Base-by-base conservation (phyloP, 1,139 yeast species). In the Diutina rugosa region DNA sequence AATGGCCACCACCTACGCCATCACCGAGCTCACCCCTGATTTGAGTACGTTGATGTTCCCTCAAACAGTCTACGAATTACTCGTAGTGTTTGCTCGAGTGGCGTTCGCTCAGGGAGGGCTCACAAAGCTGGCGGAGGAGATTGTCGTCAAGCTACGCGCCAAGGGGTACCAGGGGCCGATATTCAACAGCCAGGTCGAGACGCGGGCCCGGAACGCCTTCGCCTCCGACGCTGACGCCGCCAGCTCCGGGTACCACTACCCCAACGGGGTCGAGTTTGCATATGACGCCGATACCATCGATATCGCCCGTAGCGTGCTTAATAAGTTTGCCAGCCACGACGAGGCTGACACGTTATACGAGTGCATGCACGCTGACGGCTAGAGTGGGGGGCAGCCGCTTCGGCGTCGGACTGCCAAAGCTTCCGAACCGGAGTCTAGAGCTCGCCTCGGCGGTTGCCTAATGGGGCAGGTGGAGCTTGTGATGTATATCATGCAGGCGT, bases 261-360 rank as follows among this genome's bases (percentile, higher is more conserved):
- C 46, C 29, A 41, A 51, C 26, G 46, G 54, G 1, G 46, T 51
- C 21, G 54, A 51, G 28, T 51, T 51, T 38, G 54, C 32, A 12
- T 85, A 84, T 65, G 85, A 81, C 59, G 78, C 77, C 56, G 83
- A 81, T 56, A 81, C 85, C 26, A 79, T 86, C 53, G 90, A 85
- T 62, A 69, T 85, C 63, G 84, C 95, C 0, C 75, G 90, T 61
- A 90, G 85, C 61, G 78, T 90, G 28, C 71, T 90, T 57, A 90
- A 86, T 57, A 76, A 77, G 49, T 81, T 85, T 59, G 80, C 84
- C 9, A 86, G 90, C 10, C 84, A 84, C 63, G 90, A 87, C 61
- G 95, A 88, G 62, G 90, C 90, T 0, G 96, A 89, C 66, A 81
- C 84, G 57, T 71, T 89, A 58, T 88, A 82, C 66, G 72, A 79